Evolutionary conservation across 495 filamentous ascomycete genomes (phyloP).

Genomic region (Aspergillus funiculosus): DNA sequence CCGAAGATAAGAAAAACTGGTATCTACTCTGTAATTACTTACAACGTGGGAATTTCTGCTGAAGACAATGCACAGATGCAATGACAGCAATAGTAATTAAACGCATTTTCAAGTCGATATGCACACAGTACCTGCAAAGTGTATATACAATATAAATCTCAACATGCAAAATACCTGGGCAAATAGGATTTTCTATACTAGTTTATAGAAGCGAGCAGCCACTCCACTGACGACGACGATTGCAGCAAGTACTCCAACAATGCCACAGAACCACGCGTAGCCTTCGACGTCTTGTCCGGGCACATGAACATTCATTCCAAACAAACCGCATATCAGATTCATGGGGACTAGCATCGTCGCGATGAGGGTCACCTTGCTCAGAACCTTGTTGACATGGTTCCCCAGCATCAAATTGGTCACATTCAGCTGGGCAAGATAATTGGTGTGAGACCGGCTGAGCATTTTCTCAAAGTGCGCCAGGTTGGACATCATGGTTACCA

Average conservation of each 20-base stretch:
- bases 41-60: background rate
- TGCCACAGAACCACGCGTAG: slow-evolving; percentile 73
- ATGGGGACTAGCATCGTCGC: slow-evolving; percentile 94
- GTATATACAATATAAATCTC: background rate
- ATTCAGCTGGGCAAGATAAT: slow-evolving; percentile 90
- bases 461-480: slow-evolving; percentile 96
- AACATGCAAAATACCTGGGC: background rate
- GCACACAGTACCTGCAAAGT: background rate
- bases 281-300: slow-evolving; percentile 55
- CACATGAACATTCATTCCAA: slow-evolving; percentile 93
- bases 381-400: slow-evolving; percentile 72
- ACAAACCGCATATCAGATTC: slow-evolving; percentile 90
- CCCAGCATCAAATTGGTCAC: slow-evolving; percentile 82
- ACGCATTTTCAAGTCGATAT: background rate
- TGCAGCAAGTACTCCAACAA: slow-evolving; percentile 58
- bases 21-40: background rate
- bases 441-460: slow-evolving; percentile 88
- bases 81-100: background rate
- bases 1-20: background rate
- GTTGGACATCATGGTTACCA: slow-evolving; percentile 98
- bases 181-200: slow-evolving; percentile 23
- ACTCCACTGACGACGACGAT: slow-evolving; percentile 52
- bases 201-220: slow-evolving; percentile 43
- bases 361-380: slow-evolving; percentile 92
- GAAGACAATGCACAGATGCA: background rate